Percentiles rank a stretch among this genome's conserved stretches.
Evolutionary conservation across 345 rosid species (phyloP).

Genomic region (Tarenaya hassleriana): DNA sequence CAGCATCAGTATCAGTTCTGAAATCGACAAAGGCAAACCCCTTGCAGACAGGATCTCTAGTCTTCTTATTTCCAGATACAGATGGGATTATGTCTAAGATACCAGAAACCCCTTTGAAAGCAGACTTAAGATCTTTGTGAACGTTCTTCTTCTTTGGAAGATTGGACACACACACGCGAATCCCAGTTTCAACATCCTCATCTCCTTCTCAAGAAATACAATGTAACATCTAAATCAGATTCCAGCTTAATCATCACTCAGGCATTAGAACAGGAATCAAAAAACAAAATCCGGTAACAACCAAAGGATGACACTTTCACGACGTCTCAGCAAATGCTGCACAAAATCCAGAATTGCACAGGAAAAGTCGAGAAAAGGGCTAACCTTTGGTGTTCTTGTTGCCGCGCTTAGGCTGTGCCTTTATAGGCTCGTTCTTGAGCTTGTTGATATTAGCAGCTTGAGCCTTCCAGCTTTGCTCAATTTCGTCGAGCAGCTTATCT

Average conservation of each 20-base stretch:
- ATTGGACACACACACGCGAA: slow-evolving; percentile 52
- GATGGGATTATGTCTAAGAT: slow-evolving; percentile 54
- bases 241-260: neutral
- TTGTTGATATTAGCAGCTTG: slow-evolving; percentile 57
- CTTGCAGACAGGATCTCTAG: slow-evolving; percentile 78
- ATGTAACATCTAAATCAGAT: slow-evolving; percentile 18
- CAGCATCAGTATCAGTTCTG: slow-evolving; percentile 52
- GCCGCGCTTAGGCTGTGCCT: slow-evolving; percentile 29
- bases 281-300: neutral
- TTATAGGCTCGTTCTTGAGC: slow-evolving; percentile 47
- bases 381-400: slow-evolving; percentile 26
- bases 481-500: slow-evolving; percentile 74
- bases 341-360: too few species aligned
- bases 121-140: slow-evolving; percentile 65
- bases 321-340: too few species aligned
- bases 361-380: too few species aligned
- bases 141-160: slow-evolving; percentile 94
- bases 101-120: slow-evolving; percentile 62
- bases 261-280: too few species aligned
- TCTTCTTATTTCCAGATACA: slow-evolving; percentile 78
- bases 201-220: slow-evolving; percentile 30
- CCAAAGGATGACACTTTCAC: too few species aligned
- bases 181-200: slow-evolving; percentile 39
- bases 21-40: slow-evolving; percentile 77
- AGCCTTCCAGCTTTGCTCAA: slow-evolving; percentile 57